Conservation (phyloP, 2,329 filamentous ascomycete genomes). For the Sclerotinia spermophila region DNA sequence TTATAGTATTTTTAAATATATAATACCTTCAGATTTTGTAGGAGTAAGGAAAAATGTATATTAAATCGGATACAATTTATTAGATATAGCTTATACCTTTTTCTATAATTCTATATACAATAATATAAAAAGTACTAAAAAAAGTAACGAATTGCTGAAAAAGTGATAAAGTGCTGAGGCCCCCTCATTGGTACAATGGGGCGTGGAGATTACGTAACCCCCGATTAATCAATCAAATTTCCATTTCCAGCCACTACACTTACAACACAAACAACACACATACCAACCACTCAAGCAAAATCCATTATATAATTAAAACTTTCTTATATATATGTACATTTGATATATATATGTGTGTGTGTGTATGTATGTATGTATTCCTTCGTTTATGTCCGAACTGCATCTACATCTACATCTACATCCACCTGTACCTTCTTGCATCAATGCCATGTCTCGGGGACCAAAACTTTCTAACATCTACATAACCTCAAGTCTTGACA, state of each 20-base stretch:
- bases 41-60: no score
- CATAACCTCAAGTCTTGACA: background rate
- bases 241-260: background rate
- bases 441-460: conserved; percentile 6
- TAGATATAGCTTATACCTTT: no score
- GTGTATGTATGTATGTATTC: no score
- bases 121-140: no score
- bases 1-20: no score
- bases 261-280: background rate
- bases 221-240: background rate
- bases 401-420: background rate
- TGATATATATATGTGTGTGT: no score
- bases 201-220: background rate
- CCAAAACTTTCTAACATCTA: background rate
- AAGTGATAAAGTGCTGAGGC: no score
- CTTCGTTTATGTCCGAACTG: background rate
- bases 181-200: no score
- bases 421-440: background rate
- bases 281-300: background rate
- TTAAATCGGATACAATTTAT: no score
- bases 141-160: no score
- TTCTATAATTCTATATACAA: no score
- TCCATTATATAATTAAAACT: background rate
- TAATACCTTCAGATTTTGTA: no score
- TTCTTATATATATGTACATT: background rate